Evolutionary conservation across 108 stramenopile genomes (phyloP).

Genomic region (Nannochloropsis gaditana): DNA sequence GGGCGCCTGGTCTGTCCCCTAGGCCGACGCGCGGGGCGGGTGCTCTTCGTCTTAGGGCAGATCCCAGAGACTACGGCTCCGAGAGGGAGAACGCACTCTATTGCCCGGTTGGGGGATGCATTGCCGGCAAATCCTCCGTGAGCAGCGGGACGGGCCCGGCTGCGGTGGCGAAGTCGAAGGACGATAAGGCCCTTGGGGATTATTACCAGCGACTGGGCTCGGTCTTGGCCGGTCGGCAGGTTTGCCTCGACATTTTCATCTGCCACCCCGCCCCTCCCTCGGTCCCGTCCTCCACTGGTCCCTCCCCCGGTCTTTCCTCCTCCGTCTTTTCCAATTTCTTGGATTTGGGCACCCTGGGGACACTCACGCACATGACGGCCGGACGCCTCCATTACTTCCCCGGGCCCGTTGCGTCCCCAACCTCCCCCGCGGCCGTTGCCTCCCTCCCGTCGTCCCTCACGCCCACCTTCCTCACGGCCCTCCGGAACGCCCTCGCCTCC

Average conservation of each 20-base stretch:
- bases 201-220: background rate
- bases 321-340: background rate
- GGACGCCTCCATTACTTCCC: background rate
- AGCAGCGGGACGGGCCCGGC: background rate
- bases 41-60: background rate
- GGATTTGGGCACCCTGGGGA: background rate
- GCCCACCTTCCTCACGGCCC: background rate
- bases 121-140: background rate
- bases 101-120: background rate
- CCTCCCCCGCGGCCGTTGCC: background rate
- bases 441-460: background rate
- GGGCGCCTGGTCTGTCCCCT: background rate
- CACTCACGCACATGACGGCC: slow-evolving; percentile 3
- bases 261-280: background rate
- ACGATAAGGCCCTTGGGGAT: background rate
- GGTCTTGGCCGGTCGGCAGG: background rate
- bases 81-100: background rate
- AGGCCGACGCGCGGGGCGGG: background rate
- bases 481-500: background rate
- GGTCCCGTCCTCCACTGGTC: background rate
- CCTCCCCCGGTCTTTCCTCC: background rate
- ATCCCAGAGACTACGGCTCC: background rate
- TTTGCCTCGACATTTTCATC: background rate
- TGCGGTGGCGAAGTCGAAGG: background rate
- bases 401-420: background rate